Base-by-base conservation (phyloP, 495 filamentous ascomycete genomes). In the Tuber microsphaerosporum region DNA sequence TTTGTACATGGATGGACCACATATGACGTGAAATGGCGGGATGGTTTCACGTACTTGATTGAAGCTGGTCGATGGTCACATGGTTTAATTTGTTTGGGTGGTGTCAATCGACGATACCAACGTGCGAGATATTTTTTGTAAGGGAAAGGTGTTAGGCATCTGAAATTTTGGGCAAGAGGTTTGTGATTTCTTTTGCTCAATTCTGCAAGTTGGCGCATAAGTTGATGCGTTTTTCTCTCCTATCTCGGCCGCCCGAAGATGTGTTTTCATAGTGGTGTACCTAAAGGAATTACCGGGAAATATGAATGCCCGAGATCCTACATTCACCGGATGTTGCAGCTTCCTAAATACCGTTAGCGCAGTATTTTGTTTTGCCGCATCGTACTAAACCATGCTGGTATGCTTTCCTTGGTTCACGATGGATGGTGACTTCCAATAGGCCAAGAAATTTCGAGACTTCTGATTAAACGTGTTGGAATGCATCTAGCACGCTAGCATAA, bases 131-230 rank as follows among this genome's bases (percentile, higher is more conserved):
- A 31, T 65, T 61, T 56, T 71, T 19, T 75, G 73, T 79, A 73
- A 44, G 76, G 76, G 74, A 48, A 70, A 72, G 74, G 73, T 43
- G 71, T 79, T 44, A 43, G 48, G 61, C 17, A 41, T 73, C 56
- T 72, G 46, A 79, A 78, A 79, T 79, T 79, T 79, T 79, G 76
- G 77, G 73, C 70, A 70, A 73, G 65, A 79, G 56, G 79, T 79
- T 73, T 79, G 76, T 73, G 73, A 68, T 75, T 79, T 71, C 56
- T 65, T 79, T 76, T 75, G 69, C 74, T 73, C 45, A 71, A 39
- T 61, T 76, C 76, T 73, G 71, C 76, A 65, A n/a, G 74, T 70
- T 76, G 44, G 76, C 37, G 61, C 74, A 48, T 72, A 71, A 71
- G 77, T 74, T 76, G 65, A 71, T 74, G 72, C 70, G 72, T 48